A percentile compares a stretch with the other conserved stretches of the same genome.
phyloP scores from a whole-genome alignment of 768 basidiomycete genomes.

The Porpolomopsis calyptriformis region DNA sequence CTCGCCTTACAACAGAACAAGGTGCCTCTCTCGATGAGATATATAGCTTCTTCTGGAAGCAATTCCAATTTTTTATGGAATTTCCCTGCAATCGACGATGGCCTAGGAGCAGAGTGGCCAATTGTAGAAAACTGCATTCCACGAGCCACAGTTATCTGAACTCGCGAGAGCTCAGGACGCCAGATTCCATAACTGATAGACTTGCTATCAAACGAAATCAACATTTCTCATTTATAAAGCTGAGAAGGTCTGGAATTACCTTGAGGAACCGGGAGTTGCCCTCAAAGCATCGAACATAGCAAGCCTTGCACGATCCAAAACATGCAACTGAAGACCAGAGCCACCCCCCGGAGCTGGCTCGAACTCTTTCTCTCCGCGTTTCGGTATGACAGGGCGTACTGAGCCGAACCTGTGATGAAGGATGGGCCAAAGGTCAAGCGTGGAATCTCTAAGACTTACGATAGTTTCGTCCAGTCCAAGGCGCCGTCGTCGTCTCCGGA shows the following conservation, averaged over 20 bases:
- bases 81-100: constrained; percentile 28
- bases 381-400: constrained; percentile 72
- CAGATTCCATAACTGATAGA: constrained; percentile 72
- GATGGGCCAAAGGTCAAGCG: constrained; percentile 8
- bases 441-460: constrained; percentile 28
- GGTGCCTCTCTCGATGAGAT: constrained; percentile 83
- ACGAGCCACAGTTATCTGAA: constrained; percentile 58
- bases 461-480: constrained; percentile 74
- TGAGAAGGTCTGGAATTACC: constrained; percentile 30
- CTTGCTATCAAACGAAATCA: constrained; percentile 38
- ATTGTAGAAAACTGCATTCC: constrained; percentile 78
- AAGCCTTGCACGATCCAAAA: constrained; percentile 64
- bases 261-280: constrained; percentile 63
- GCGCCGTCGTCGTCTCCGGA: constrained; percentile 66
- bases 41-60: constrained; percentile 90
- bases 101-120: constrained; percentile 66
- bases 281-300: constrained; percentile 84
- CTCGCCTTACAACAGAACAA: constrained; percentile 71
- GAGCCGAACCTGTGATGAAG: constrained; percentile 24
- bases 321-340: constrained; percentile 68
- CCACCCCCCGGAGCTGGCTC: constrained; percentile 65
- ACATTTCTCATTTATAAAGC: constrained; percentile 1
- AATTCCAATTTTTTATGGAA: constrained; percentile 65
- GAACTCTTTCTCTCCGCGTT: constrained; percentile 95
- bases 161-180: constrained; percentile 54